Conservation (phyloP, 768 basidiomycete species). For the Mrakia gelida region DNA sequence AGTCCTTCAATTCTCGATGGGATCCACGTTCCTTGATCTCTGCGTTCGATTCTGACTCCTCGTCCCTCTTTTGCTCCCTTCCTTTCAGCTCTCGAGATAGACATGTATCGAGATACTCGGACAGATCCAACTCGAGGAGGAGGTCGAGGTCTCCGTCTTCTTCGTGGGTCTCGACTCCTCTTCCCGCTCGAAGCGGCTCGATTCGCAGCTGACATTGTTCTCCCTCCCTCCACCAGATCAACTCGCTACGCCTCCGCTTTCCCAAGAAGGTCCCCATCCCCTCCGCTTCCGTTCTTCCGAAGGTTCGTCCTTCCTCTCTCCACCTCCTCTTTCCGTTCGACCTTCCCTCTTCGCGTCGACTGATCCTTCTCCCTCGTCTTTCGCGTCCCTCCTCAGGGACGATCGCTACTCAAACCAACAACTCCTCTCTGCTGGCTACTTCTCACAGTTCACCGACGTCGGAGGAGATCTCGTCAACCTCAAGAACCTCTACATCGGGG, state of each 20-base stretch:
- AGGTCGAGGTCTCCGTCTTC: background rate
- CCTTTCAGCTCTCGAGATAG: background rate
- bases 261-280: too few species aligned
- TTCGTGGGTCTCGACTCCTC: background rate
- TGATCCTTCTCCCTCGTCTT: too few species aligned
- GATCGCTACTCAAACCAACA: too few species aligned
- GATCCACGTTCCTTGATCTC: too few species aligned
- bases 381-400: too few species aligned
- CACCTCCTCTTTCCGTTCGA: too few species aligned
- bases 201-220: background rate
- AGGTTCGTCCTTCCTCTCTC: too few species aligned
- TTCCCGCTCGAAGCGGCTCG: background rate
- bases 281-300: too few species aligned
- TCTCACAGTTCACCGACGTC: background rate
- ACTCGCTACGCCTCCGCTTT: background rate
- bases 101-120: background rate
- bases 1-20: background rate
- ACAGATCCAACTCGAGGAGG: background rate
- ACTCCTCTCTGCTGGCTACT: background rate
- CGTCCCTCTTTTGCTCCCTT: background rate
- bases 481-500: background rate
- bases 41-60: background rate
- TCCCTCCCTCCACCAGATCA: background rate
- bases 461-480: background rate
- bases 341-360: too few species aligned